Percentiles rank a stretch among this genome's conserved stretches.
Conservation (phyloP, 495 filamentous ascomycete species). For the Penicillium samsonianum region DNA sequence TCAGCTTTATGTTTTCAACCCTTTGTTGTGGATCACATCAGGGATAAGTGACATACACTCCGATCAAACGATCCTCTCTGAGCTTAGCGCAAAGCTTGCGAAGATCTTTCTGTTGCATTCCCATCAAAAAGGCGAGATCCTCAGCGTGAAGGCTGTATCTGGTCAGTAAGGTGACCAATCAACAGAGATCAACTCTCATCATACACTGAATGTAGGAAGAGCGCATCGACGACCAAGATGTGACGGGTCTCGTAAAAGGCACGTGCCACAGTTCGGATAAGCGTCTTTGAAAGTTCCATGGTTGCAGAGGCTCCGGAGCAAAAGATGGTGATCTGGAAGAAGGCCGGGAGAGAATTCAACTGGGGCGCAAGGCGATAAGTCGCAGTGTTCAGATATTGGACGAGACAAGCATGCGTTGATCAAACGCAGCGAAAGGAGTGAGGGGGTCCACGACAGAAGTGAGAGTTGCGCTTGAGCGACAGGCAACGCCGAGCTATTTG, state of each 20-base stretch:
- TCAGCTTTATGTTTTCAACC: constrained; percentile 7
- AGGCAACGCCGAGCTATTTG: constrained; percentile 10
- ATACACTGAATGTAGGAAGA: constrained; percentile 86
- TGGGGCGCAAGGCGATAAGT: constrained; percentile 18
- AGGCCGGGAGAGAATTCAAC: background rate
- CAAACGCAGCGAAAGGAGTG: constrained; percentile 4
- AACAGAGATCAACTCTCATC: constrained; percentile 25
- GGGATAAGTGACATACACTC: constrained; percentile 57
- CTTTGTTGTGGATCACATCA: background rate
- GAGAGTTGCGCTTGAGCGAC: background rate
- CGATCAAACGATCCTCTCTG: constrained; percentile 80
- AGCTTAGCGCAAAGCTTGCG: constrained; percentile 83
- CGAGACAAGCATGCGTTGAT: constrained; percentile 15
- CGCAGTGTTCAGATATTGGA: constrained; percentile 13
- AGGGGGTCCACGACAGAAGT: background rate
- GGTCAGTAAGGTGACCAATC: constrained; percentile 10
- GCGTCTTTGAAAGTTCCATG: constrained; percentile 85
- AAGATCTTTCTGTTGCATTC: constrained; percentile 83
- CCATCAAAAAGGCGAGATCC: constrained; percentile 82
- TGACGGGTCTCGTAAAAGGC: constrained; percentile 91
- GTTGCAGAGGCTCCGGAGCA: constrained; percentile 3
- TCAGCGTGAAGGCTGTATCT: constrained; percentile 70
- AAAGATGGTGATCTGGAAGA: background rate
- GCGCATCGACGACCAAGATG: constrained; percentile 86
- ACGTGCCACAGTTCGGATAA: constrained; percentile 85